Evolutionary conservation across 208 protist species (phyloP), one percentile per base, ranked within the genome.

Genomic region (Endotrypanum monterogeii): DNA sequence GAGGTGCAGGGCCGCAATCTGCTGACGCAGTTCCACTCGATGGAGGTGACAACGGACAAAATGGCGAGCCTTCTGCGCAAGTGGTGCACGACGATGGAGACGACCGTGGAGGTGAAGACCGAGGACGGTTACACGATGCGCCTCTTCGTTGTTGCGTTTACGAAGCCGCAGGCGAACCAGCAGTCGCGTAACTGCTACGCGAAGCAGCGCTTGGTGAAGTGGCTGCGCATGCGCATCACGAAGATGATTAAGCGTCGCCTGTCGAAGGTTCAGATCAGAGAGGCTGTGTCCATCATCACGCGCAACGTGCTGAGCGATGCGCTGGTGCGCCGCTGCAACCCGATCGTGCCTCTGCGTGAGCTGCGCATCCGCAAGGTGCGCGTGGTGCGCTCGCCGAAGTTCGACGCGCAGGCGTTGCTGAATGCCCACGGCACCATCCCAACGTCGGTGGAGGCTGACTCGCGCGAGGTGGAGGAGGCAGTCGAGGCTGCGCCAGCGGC

Each of bases 1-100:
- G 98, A 99, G 76, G 98, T 99, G 54, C 91, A 99, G 86, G 99
- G 98, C 62, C 87, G 88, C 71, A 98, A 96, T 79, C 93, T 95
- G 80, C 92, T 99, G 44, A 99, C 98, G 74, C 98, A 99, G 93
- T 99, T 99, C 92, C 94, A 99, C 91, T 98, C 98, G 83, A 96
- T 99, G 86, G 73, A 94, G 82, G 92, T 99, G 84, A 99, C 99
- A 79, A 99, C 98, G 41, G 99, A 99, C 90, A 99, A 99, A 87
- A 82, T 99, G 58, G 89, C 88, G 68, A 99, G 94, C 65, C 88
- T 99, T 44, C 89, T 99, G 79, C 93, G 95, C 76, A 99, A 99
- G 96, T 99, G 99, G 98, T 98, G 98, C 77, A 98, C 98, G 32
- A 93, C 99, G 30, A 99, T 99, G 76, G 98, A 99, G 91, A 84